Base-by-base conservation (phyloP, 2,329 filamentous ascomycete genomes). In the Diaporthe velutina region DNA sequence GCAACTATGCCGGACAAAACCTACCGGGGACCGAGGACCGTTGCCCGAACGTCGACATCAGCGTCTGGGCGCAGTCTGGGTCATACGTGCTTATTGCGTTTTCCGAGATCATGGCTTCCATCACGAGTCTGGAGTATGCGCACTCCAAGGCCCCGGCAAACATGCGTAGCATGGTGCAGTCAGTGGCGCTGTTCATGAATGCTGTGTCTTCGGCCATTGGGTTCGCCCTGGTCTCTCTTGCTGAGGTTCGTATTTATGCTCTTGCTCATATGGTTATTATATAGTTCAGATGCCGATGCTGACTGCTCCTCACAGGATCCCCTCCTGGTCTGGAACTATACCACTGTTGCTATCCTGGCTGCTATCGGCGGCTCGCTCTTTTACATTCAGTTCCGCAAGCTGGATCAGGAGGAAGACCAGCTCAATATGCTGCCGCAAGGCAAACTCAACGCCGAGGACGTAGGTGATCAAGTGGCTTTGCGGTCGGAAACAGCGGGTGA, bases 81-180 rank as follows among this genome's bases (percentile, higher is more conserved):
- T 82, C 87, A 0, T 89, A 88, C 78, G 81, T 88, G 5, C 83
- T 89, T 70, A 84, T 88, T 71, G 87, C 85, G 3, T 81, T 89
- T 10, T 84, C 86, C 38, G 87, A 89, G 79, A 86, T 89, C 61
- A 83, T 87, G 73, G 85, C 86, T 1, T 87, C 85, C 73, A 88
- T 89, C 77, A 89, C 87, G 1, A 90, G 89, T 17, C 88, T 94
- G 22, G 93, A 95, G 83, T 95, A 94, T 78, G 93, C 93, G 30
- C 95, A 91, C 84, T 93, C 92, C 79, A 95, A 95, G 82, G 93
- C 93, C 0, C 94, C 93, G 12, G 89, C 88, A 80, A 95, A 94
- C 84, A 95, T 95, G 93, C 89, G 93, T 8, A 93, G 91, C 35
- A 88, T 95, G 73, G 91, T 95, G n/a, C 88, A 88, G 78, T 90